phyloP scores from a whole-genome alignment of 306 rosid genomes.

The Notholithocarpus densiflorus region DNA sequence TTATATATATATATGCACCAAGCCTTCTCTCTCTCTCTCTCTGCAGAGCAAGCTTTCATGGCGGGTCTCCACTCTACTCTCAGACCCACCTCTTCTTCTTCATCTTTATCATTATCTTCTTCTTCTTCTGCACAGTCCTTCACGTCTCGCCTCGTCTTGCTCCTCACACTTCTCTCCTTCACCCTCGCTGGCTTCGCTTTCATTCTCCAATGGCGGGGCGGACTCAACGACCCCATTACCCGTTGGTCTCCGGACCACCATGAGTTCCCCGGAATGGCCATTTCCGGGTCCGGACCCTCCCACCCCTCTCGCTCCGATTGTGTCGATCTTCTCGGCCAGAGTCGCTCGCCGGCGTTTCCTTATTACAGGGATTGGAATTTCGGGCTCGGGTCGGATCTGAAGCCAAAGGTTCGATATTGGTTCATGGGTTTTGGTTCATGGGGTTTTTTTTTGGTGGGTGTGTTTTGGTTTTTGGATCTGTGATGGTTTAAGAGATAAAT shows the following conservation, averaged over 20 bases:
- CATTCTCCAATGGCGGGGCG: constrained; percentile 93
- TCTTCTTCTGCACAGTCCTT: constrained; percentile 31
- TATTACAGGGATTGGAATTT: constrained; percentile 68
- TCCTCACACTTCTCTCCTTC: constrained; percentile 64
- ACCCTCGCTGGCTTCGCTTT: constrained; percentile 79
- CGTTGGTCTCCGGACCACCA: constrained; percentile 72
- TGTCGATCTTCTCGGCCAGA: constrained; percentile 34
- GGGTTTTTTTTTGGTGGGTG: not conserved
- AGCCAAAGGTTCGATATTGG: constrained; percentile 55
- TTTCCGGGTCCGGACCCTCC: constrained; percentile 21
- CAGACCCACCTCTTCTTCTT: constrained; percentile 36
- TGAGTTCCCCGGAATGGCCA: constrained; percentile 68
- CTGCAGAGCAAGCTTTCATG: constrained; percentile 36
- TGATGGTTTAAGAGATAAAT: not conserved
- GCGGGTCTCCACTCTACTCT: constrained; percentile 56
- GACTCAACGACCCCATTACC: constrained; percentile 65
- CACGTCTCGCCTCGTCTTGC: constrained; percentile 54
- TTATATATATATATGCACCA: constrained; percentile 21
- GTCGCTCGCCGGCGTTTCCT: constrained; percentile 60
- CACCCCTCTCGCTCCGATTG: constrained; percentile 50
- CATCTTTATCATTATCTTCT: not conserved
- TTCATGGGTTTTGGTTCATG: not conserved
- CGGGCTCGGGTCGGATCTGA: constrained; percentile 55
- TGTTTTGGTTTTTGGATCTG: constrained; percentile 29
- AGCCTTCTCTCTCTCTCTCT: not conserved